Base-by-base conservation (phyloP, 306 rosid species). In the Styphnolobium japonicum region DNA sequence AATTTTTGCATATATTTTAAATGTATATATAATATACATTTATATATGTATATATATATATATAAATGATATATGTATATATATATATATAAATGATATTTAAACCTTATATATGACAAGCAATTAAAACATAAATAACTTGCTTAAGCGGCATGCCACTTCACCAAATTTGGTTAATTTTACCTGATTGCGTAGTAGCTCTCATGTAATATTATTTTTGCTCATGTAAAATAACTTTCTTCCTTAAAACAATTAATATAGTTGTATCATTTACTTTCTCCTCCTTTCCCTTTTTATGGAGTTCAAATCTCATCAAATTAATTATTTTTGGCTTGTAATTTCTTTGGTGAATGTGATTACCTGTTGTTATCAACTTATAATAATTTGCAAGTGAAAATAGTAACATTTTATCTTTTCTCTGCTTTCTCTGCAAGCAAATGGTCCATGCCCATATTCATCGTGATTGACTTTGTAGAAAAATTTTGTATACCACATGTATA, bases 401-500 rank as follows among this genome's bases (percentile, higher is more conserved):
- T 27, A 65, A 36, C 71, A 71, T 63, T 76, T 80, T 65, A 63
- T 69, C 16, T 31, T 58, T 75, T 82, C 52, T 67, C 64, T 46
- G 74, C 77, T 79, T 29, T 70, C 60, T 75, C 75, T 82, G 67
- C 65, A 55, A 46, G 31, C 69, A 67, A 67, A 81, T 80, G 83
- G 83, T 80, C 85, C 85, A 66, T 64, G 71, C 5, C 67, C 61
- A 56, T 78, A 69, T 73, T 86, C 75, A 71, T 80, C 80, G 83
- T 80, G 43, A 57, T 83, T 86, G 85, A 83, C 89, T 76, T 83
- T 49, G 62, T 51, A 67, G 1, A 49, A 45, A 42, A 49, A 81
- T 68, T 79, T 80, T 74, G 36, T 39, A 11, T 43, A 39, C 40
- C 58, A 40, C 60, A 52, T 52, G 42, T 34, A 73, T 67, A 42